These are phyloP conservation scores for Tephrocybe sp. DNA, from an alignment of 768 basidiomycete genomes.

Conservation along the genomic window DNA sequence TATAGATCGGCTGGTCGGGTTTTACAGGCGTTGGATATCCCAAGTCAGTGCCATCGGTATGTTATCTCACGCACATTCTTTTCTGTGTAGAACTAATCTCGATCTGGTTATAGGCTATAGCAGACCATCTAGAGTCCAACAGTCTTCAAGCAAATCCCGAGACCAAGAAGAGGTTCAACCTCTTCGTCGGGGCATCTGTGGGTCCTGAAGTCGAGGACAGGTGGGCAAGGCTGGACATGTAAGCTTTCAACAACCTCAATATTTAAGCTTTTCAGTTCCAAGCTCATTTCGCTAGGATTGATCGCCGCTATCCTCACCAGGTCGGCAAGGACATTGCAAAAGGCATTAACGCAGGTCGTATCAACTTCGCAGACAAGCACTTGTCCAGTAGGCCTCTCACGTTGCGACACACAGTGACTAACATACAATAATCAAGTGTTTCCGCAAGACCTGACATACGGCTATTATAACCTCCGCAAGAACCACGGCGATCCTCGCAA, in stretches of 20 bases:
- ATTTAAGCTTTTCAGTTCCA: neutral
- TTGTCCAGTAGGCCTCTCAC: slow-evolving; percentile 35
- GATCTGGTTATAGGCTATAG: slow-evolving; percentile 35
- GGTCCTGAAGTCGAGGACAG: slow-evolving; percentile 49
- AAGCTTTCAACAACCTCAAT: slow-evolving; percentile 8
- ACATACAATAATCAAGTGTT: slow-evolving; percentile 32
- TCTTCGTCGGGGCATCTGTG: slow-evolving; percentile 46
- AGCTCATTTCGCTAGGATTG: slow-evolving; percentile 25
- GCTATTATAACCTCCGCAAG: slow-evolving; percentile 42
- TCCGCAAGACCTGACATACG: slow-evolving; percentile 46
- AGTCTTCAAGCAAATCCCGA: slow-evolving; percentile 39
- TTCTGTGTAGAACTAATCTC: neutral
- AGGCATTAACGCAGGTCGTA: slow-evolving; percentile 46
- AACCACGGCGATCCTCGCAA: slow-evolving; percentile 41
- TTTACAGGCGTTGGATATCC: slow-evolving; percentile 52
- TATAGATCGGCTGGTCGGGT: slow-evolving; percentile 48
- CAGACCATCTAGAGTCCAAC: slow-evolving; percentile 39
- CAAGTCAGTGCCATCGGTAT: slow-evolving; percentile 39
- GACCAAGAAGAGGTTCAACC: slow-evolving; percentile 44
- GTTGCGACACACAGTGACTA: neutral
- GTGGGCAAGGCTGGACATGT: slow-evolving; percentile 47
- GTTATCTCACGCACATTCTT: slow-evolving; percentile 14
- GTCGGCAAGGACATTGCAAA: slow-evolving; percentile 47
- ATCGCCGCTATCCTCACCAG: slow-evolving; percentile 46
- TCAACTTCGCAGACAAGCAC: slow-evolving; percentile 47